Evolutionary conservation across 2,329 filamentous ascomycete species (phyloP).

Genomic region (Fusarium napiforme): DNA sequence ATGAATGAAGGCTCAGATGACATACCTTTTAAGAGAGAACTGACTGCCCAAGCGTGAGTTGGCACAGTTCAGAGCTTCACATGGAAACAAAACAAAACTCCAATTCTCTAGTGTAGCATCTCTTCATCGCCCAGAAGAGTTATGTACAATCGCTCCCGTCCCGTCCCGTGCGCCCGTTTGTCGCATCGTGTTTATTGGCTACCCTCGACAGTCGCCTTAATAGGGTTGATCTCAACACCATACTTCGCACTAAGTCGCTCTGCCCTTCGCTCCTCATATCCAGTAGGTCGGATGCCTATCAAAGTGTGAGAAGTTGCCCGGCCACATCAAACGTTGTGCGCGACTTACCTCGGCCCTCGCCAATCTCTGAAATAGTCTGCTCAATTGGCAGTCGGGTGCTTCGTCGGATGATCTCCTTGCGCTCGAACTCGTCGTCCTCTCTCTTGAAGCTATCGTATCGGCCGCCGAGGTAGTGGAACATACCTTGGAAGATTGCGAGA

Average conservation of each 20-base stretch:
- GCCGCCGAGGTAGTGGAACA: constrained; percentile 76
- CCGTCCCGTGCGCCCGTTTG: constrained; percentile 43
- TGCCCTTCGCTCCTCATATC: constrained; percentile 85
- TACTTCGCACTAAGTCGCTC: constrained; percentile 88
- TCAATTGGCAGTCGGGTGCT: constrained; percentile 79
- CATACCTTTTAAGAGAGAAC: constrained; percentile 41
- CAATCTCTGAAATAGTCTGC: constrained; percentile 83
- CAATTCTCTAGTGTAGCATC: constrained; percentile 55
- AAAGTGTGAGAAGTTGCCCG: constrained; percentile 26
- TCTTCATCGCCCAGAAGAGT: constrained; percentile 50
- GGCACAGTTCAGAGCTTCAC: constrained; percentile 42
- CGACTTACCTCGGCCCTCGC: constrained; percentile 83
- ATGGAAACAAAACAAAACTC: constrained; percentile 50
- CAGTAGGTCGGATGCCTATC: constrained; percentile 80
- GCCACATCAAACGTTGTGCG: constrained; percentile 1
- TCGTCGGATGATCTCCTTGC: constrained; percentile 79
- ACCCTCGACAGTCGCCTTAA: constrained; percentile 62
- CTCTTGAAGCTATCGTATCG: constrained; percentile 63
- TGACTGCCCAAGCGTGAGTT: constrained; percentile 27
- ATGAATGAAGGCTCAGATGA: constrained; percentile 8
- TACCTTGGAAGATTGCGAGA: constrained; percentile 67
- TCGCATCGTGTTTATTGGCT: constrained; percentile 49
- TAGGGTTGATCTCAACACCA: constrained; percentile 82
- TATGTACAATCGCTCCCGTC: constrained; percentile 50
- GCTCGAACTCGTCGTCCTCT: constrained; percentile 76